Base-by-base conservation (phyloP, 208 protist species). In the Leishmania guyanensis region DNA sequence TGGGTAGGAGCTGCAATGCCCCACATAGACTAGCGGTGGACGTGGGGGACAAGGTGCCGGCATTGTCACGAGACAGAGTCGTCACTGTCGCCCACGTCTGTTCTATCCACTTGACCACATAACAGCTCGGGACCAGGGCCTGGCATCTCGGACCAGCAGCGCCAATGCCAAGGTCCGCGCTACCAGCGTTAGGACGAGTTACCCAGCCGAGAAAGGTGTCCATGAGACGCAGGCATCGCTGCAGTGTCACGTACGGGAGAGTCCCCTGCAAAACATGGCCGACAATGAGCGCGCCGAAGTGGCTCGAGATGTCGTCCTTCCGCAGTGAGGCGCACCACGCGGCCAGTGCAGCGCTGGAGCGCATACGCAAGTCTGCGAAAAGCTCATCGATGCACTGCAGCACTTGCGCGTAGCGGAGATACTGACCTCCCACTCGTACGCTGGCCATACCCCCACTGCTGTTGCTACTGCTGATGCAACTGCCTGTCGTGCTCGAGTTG, bases 1-100 rank as follows among this genome's bases (percentile, higher is more conserved):
- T 85, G 10, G 84, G 79, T 69, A 93, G 79, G 64, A 97, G 78
- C 33, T 77, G 80, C 70, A 95, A 80, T 76, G 81, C 79, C 39
- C 76, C 73, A 84, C 84, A 66, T 70, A 86, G 62, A 65, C 86
- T 87, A 79, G 80, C 77, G n/a, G 58, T 80, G 66, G 82, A 60
- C 12, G 71, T 85, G 6, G 82, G 64, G 43, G 80, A 72, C 29
- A 71, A 75, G 46, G 71, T 79, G 75, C 84, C 80, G 33, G 66
- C 74, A 66, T 69, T 80, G 78, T 84, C 84, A 43, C 77, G 80
- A 22, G 79, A 65, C 14, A 83, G 51, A 3, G 12, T 73, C 39
- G 75, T 80, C 10, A 80, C 73, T 6, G 72, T 54, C 33, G n/a
- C 71, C 84, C 84, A 88, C 72, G 78, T 77, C 78, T 33, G 64